Percentiles rank a stretch among this genome's conserved stretches.
These are phyloP conservation scores for Amanita jacksonii DNA, from an alignment of 768 basidiomycete genomes.

Conservation along the genomic window DNA sequence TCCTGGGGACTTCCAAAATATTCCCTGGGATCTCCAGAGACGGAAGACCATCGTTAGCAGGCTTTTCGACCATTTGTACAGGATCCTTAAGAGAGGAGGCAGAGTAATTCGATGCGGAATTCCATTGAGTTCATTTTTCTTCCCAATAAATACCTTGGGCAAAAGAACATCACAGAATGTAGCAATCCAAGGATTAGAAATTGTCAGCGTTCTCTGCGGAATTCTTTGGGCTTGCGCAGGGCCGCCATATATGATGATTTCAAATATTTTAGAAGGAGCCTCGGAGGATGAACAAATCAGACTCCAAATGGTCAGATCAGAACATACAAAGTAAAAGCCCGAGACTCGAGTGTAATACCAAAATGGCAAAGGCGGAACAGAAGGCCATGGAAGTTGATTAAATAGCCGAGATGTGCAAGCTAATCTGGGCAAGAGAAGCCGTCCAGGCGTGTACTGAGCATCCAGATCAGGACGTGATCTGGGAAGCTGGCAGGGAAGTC, in stretches of 20 bases:
- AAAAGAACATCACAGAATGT: background rate
- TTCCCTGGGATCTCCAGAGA: background rate
- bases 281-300: conserved; percentile 1
- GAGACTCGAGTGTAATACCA: background rate
- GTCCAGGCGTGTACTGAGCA: conserved; percentile 1
- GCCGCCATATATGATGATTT: background rate
- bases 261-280: conserved; percentile 3
- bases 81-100: background rate
- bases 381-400: conserved; percentile 21
- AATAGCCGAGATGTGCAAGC: conserved; percentile 17
- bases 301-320: conserved; percentile 5
- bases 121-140: too few relatives aligned
- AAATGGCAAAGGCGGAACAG: conserved; percentile 9
- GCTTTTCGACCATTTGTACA: conserved; percentile 1
- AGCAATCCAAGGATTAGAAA: background rate
- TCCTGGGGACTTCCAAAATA: background rate
- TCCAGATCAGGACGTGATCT: conserved; percentile 1
- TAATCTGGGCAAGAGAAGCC: conserved; percentile 12
- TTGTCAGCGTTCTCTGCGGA: conserved; percentile 1
- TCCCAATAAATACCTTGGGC: too few relatives aligned
- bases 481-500: conserved; percentile 2
- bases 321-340: background rate
- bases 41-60: background rate
- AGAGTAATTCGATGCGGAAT: background rate
- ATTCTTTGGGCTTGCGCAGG: conserved; percentile 1